Percentiles rank a stretch among this genome's conserved stretches.
phyloP scores from a whole-genome alignment of 768 basidiomycete genomes.

The Psilocybe cubensis region DNA sequence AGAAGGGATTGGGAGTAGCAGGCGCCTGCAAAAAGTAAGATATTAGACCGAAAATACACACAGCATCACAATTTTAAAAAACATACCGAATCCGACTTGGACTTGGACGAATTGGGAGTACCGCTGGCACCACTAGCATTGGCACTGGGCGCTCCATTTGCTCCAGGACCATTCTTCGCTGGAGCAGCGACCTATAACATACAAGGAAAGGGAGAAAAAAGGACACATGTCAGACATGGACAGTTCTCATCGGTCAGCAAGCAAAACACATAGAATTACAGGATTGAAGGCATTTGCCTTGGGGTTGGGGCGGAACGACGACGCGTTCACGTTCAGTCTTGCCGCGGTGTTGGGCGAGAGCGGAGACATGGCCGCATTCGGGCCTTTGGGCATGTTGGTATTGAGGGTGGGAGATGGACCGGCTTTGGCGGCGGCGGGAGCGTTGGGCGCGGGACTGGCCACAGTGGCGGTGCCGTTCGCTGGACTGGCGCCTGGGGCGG shows the following conservation, averaged over 20 bases:
- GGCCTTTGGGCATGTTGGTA: constrained; percentile 14
- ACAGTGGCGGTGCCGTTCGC: constrained; percentile 12
- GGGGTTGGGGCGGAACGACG: constrained; percentile 88
- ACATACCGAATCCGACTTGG: constrained; percentile 59
- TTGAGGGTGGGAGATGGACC: constrained; percentile 20
- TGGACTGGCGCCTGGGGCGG: constrained; percentile 26
- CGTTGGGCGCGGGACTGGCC: constrained; percentile 3
- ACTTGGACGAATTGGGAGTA: constrained; percentile 57
- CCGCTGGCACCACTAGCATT: constrained; percentile 1
- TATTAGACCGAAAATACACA: not conserved
- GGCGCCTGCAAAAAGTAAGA: constrained; percentile 40
- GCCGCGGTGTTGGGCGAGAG: constrained; percentile 54
- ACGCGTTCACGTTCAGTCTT: constrained; percentile 86
- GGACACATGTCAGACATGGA: constrained; percentile 20
- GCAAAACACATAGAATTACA: constrained; percentile 42
- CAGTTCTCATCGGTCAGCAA: constrained; percentile 20
- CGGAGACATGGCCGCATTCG: constrained; percentile 27
- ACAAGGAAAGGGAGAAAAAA: constrained; percentile 20
- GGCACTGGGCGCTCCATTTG: not conserved
- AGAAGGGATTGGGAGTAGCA: constrained; percentile 83
- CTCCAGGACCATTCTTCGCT: constrained; percentile 38
- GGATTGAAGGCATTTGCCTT: constrained; percentile 80
- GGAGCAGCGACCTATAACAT: constrained; percentile 47
- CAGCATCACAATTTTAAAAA: not conserved
- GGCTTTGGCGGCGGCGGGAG: not conserved